phyloP scores from a whole-genome alignment of 345 rosid genomes.

The Linum tenue region DNA sequence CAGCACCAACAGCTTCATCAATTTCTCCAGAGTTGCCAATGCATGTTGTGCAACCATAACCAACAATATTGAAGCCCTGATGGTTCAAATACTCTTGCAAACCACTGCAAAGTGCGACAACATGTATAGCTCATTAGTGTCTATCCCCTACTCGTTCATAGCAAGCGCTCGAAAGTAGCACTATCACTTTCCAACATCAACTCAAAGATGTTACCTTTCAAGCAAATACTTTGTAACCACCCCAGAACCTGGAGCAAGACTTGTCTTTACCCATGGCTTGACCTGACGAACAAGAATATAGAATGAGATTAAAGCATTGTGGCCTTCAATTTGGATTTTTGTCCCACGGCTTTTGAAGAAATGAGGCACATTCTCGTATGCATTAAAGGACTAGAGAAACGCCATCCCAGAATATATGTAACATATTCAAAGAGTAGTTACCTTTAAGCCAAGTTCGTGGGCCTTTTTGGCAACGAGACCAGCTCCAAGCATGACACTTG shows the following conservation, averaged over 20 bases:
- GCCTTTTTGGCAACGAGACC: constrained; percentile 98
- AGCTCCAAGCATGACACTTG: constrained; percentile 98
- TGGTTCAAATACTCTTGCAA: constrained; percentile 76
- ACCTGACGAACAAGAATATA: constrained; percentile 42
- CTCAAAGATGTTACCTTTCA: constrained; percentile 40
- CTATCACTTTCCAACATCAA: background rate
- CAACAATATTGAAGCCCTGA: constrained; percentile 92
- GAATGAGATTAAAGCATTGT: too few relatives aligned
- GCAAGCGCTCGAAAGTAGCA: background rate
- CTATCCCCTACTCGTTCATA: too few relatives aligned
- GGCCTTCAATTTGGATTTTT: background rate
- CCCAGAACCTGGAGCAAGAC: constrained; percentile 99
- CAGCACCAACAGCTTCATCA: constrained; percentile 85
- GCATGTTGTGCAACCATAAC: constrained; percentile 98
- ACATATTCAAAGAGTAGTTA: constrained; percentile 18
- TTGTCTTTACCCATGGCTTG: constrained; percentile 95
- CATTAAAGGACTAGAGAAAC: background rate
- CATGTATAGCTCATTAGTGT: background rate
- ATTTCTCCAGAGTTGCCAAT: constrained; percentile 97
- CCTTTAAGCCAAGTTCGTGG: constrained; percentile 88
- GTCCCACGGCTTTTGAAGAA: background rate
- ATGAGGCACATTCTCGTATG: background rate
- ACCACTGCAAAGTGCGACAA: constrained; percentile 49
- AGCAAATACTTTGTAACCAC: constrained; percentile 88
- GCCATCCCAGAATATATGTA: background rate